Evolutionary conservation across 148 eudicot species (phyloP), one percentile per base, ranked within the genome.

Genomic region (Fallopia convolvulus): DNA sequence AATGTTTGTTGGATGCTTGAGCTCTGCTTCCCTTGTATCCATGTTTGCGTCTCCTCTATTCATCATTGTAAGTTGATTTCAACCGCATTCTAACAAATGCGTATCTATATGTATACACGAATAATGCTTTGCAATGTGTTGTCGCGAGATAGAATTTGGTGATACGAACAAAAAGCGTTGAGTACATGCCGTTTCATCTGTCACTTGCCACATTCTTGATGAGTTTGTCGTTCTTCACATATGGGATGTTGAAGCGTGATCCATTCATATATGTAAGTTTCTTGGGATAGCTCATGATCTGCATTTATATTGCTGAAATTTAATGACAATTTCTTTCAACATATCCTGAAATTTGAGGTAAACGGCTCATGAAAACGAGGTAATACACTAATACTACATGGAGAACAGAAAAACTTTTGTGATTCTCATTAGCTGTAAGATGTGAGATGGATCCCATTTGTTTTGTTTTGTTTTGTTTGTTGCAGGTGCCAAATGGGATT

Each of bases 31-130:
- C 48, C 89, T 86, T 49, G 79, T 86, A 30, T 86, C 89, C 74
- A 86, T 86, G 89, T 86, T 86, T 82, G 89, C 89, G n/a, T 86
- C 89, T 48, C 89, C 89, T 8, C 78, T 86, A 15, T 82, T 86
- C 76, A 80, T 84, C n/a, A 86, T 86, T 44, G 89, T 86, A 53
- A 77, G 89, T 79, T 73, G 39, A 56, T n/a, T 63, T 61, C 6
- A 46, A 2, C 32, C 46, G 39, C 10, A 26, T 42, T 77, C 46
- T 12, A 32, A n/a, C 26, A 4, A 11, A 41, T 73, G 26, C 21
- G 3, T 46, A 44, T 9, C 11, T 4, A 10, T 17, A 72, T 4
- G 18, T 6, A 9, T 5, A 68, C 9, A 39, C 15, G 7, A 17
- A 42, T 68, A 39, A 68, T 39, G 44, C 71, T 17, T 36, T 36